phyloP scores from a whole-genome alignment of 2,329 filamentous ascomycete species.

The Ceratocystis cubensis region DNA sequence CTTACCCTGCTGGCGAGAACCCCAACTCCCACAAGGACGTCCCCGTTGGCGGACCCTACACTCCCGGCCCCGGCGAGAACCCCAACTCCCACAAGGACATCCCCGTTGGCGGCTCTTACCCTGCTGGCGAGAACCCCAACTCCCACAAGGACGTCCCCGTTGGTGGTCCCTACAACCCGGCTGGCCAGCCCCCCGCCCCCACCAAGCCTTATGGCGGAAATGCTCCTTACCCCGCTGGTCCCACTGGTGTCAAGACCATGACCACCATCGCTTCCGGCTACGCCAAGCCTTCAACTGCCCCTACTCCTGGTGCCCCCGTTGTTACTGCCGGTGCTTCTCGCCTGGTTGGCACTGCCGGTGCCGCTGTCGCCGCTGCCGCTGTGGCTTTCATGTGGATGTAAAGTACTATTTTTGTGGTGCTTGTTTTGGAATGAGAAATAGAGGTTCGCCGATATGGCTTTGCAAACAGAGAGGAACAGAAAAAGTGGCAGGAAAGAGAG shows the following conservation, averaged over 20 bases:
- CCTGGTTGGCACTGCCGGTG: conserved; percentile 17
- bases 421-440: conserved; percentile 5
- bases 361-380: conserved; percentile 17
- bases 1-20: not conserved
- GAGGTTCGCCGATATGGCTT: not conserved
- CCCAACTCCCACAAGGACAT: not conserved
- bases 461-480: conserved; percentile 5
- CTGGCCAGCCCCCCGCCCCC: not conserved
- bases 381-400: conserved; percentile 21
- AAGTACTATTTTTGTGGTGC: conserved; percentile 13
- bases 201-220: conserved; percentile 5
- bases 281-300: conserved; percentile 6
- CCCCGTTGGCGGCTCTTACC: not conserved
- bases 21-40: not conserved
- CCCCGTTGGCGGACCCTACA: not conserved
- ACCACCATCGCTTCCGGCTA: conserved; percentile 8
- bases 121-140: not conserved
- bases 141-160: conserved; percentile 3
- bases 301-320: not conserved
- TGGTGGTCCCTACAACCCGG: not conserved
- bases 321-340: conserved; percentile 20
- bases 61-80: not conserved
- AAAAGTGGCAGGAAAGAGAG: not conserved
- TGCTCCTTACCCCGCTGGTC: not conserved
- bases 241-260: conserved; percentile 9